phyloP scores from a whole-genome alignment of 2,329 filamentous ascomycete species.

The Aspergillus sergii region DNA sequence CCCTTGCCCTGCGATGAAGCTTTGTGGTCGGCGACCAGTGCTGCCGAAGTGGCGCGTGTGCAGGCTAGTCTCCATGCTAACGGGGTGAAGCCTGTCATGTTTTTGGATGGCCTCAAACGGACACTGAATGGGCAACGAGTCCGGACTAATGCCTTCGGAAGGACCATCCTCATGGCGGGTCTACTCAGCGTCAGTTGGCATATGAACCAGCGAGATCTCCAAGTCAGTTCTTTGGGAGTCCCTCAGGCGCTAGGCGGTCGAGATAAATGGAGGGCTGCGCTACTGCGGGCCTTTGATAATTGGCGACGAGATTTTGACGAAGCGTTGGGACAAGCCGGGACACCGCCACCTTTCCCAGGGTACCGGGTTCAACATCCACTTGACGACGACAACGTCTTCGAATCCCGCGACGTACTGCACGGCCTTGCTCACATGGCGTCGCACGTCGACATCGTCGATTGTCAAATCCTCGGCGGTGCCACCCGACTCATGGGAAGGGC shows the following conservation, averaged over 20 bases:
- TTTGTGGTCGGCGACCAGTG: conserved; percentile 87
- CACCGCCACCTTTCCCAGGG: conserved; percentile 24
- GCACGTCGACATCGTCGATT: conserved; percentile 96
- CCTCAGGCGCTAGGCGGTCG: conserved; percentile 78
- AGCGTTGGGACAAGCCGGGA: conserved; percentile 61
- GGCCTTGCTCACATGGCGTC: conserved; percentile 97
- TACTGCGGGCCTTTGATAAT: conserved; percentile 86
- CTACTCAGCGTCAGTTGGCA: conserved; percentile 94
- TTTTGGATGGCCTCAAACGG: conserved; percentile 86
- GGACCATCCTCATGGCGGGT: conserved; percentile 91
- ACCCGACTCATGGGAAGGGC: conserved; percentile 81
- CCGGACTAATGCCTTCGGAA: conserved; percentile 88
- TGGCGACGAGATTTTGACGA: conserved; percentile 94
- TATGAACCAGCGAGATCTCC: conserved; percentile 93
- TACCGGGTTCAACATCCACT: conserved; percentile 37
- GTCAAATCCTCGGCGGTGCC: conserved; percentile 91
- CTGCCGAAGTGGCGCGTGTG: conserved; percentile 80
- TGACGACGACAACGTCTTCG: conserved; percentile 73
- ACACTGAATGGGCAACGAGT: conserved; percentile 85
- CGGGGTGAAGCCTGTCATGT: conserved; percentile 81
- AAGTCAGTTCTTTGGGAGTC: conserved; percentile 84
- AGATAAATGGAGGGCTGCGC: conserved; percentile 84
- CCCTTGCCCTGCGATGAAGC: conserved; percentile 90
- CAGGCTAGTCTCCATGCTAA: conserved; percentile 79
- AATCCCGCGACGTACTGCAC: conserved; percentile 85